These are phyloP conservation scores for Corinectria fuckeliana DNA, from an alignment of 2,329 filamentous ascomycete species.

Conservation along the genomic window DNA sequence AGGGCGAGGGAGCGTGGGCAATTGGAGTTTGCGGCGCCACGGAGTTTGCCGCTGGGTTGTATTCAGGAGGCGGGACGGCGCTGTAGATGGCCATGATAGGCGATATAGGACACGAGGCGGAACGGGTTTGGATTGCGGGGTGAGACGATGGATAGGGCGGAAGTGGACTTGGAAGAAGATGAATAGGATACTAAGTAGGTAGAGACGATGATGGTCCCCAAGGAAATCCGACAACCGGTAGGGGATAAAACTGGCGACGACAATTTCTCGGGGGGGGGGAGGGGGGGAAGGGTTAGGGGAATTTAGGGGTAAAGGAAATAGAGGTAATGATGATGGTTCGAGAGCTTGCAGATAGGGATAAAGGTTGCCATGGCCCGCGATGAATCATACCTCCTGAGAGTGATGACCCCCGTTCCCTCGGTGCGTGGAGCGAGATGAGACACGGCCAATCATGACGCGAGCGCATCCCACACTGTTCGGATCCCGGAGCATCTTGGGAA, in stretches of 20 bases:
- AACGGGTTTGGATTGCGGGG: slow-evolving; percentile 8
- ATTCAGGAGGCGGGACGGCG: slow-evolving; percentile 58
- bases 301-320: slow-evolving; percentile 4
- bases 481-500: slow-evolving; percentile 3
- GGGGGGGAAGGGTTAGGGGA: too few relatives aligned
- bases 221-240: background rate
- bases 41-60: slow-evolving; percentile 35
- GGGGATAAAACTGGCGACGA: background rate
- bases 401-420: background rate
- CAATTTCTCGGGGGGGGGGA: background rate
- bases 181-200: background rate
- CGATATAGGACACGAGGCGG: slow-evolving; percentile 7
- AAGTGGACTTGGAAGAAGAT: background rate
- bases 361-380: slow-evolving; percentile 27
- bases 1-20: slow-evolving; percentile 28
- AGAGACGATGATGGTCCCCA: background rate
- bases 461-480: slow-evolving; percentile 43
- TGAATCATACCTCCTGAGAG: slow-evolving; percentile 30
- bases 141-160: slow-evolving; percentile 9
- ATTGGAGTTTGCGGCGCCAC: slow-evolving; percentile 28
- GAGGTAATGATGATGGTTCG: slow-evolving; percentile 14
- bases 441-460: slow-evolving; percentile 39
- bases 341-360: slow-evolving; percentile 12
- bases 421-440: background rate
- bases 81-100: slow-evolving; percentile 59